These are phyloP conservation scores for Geum urbanum DNA, from an alignment of 306 rosid species.

Conservation along the genomic window DNA sequence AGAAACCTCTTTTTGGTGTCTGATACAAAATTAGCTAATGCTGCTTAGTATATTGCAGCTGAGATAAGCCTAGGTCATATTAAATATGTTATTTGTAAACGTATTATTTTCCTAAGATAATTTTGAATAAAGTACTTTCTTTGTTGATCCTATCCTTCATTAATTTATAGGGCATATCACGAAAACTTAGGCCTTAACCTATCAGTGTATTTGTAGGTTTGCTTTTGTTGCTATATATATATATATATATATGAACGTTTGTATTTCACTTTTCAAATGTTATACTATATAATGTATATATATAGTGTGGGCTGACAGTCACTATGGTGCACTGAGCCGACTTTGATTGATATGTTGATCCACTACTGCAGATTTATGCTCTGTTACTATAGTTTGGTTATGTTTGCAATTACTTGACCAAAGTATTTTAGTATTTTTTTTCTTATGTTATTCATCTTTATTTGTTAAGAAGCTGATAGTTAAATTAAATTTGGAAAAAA, in stretches of 20 bases:
- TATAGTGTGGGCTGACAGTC: neutral
- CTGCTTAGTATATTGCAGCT: neutral
- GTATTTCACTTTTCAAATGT: neutral
- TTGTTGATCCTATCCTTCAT: neutral
- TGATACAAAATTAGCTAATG: conserved; percentile 15
- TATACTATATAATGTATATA: too few species aligned
- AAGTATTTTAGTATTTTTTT: conserved; percentile 22
- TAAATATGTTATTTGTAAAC: neutral
- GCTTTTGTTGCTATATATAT: neutral
- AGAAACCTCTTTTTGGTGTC: conserved; percentile 2
- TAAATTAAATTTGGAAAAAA: too few species aligned
- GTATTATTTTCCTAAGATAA: neutral
- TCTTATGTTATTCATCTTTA: conserved; percentile 12
- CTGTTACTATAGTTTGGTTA: neutral
- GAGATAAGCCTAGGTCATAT: neutral
- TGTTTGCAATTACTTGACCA: neutral
- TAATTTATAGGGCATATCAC: neutral
- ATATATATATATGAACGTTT: neutral
- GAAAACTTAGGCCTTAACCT: neutral
- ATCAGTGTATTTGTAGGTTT: neutral
- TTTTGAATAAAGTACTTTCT: neutral
- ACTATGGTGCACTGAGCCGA: neutral
- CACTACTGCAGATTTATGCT: neutral
- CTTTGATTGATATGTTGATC: neutral
- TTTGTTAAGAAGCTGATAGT: conserved; percentile 26